Evolutionary conservation across 768 basidiomycete genomes (phyloP).

Genomic region (Tremella fuciformis): DNA sequence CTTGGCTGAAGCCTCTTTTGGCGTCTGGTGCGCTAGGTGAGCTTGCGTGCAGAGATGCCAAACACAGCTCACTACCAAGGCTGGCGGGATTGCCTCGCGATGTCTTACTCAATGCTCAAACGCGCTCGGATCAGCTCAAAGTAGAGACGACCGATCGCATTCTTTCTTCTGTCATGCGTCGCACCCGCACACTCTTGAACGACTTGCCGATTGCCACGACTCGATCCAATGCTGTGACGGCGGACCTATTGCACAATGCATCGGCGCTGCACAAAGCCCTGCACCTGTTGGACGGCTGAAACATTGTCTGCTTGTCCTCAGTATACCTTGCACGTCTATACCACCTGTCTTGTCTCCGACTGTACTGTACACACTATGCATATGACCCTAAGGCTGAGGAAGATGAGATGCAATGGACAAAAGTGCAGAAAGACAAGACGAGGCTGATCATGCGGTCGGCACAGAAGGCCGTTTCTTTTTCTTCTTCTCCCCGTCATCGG

Average conservation of each 20-base stretch:
- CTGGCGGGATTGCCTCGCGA: constrained; percentile 75
- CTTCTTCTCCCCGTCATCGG: background rate
- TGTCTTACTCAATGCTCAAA: constrained; percentile 63
- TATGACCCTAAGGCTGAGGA: background rate
- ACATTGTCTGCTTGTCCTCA: background rate
- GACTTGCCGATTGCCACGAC: background rate
- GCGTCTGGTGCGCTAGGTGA: constrained; percentile 75
- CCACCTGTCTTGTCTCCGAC: background rate
- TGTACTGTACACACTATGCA: constrained; percentile 4
- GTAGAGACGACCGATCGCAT: constrained; percentile 52
- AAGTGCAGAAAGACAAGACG: background rate
- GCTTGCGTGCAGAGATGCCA: background rate
- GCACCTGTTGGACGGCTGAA: background rate
- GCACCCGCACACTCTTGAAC: constrained; percentile 5
- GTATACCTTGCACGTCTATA: constrained; percentile 6
- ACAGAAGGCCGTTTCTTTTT: constrained; percentile 5
- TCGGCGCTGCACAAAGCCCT: constrained; percentile 18
- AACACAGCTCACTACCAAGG: constrained; percentile 37
- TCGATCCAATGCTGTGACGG: background rate
- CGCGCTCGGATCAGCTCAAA: constrained; percentile 60
- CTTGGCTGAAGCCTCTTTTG: constrained; percentile 76
- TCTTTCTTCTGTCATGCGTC: constrained; percentile 18
- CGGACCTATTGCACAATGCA: constrained; percentile 17
- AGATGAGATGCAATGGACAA: background rate
- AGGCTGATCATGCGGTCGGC: background rate